Evolutionary conservation across 2,329 filamentous ascomycete genomes (phyloP), one percentile per base, ranked within the genome.

Genomic region (Botrytis pseudocinerea): DNA sequence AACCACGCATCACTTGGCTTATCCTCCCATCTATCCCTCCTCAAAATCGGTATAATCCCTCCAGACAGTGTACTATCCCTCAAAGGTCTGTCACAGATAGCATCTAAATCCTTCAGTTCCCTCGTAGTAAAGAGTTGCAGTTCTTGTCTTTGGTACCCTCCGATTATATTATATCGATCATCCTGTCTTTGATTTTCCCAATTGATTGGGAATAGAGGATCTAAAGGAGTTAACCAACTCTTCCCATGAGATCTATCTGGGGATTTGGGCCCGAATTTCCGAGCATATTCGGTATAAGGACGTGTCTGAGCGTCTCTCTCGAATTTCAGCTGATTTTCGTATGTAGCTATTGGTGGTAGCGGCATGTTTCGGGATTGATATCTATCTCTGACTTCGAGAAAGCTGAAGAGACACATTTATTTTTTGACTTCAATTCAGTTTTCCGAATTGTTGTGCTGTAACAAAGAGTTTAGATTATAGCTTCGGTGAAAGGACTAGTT

Each of bases 71-170:
- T 68, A 25, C 65, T 68, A 12, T 25, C n/a, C 18, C 22, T 68
- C 48, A 68, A 9, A 6, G 65, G 35, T 9, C 65, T 57, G 42
- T 68, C 65, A 57, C 48, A 68, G 25, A 68, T 1, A 6, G 35
- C 65, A 68, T 68, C 65, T 6, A 68, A 40, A 68, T 68, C 65
- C 28, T 68, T 68, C 65, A 68, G 18, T 16, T 68, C 65, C n/a
- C 65, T 68, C 35, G 65, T 42, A 1, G 65, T 68, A 9, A 68
- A 68, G 8, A 10, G 1, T 16, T 32, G 20, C 9, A 68, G 9
- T 25, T 57, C 48, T 3, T 54, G n/a, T 51, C 9, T 42, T 12
- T 68, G 65, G 28, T 68, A 68, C 4, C 16, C 35, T 35, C 35
- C 64, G 7, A 40, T 18, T 14, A 22, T 20, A 22, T 57, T 28